Conservation (phyloP, 75 land plant genomes). For the Picea glauca region DNA sequence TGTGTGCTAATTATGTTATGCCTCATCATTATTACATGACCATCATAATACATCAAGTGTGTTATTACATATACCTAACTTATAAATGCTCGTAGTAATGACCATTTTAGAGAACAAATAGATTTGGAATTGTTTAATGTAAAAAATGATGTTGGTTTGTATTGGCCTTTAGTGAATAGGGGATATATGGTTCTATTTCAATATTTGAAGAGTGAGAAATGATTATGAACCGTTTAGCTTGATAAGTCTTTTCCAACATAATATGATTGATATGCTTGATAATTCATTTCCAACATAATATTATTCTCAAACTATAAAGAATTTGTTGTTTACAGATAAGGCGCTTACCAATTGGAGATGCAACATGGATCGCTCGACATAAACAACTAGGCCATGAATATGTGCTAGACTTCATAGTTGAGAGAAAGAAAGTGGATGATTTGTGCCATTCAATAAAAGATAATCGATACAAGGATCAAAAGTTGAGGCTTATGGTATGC, state of each 20-base stretch:
- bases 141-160: too few species aligned
- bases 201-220: too few species aligned
- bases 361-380: conserved; percentile 87
- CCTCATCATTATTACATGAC: too few species aligned
- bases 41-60: too few species aligned
- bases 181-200: too few species aligned
- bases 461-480: conserved; percentile 86
- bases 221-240: not conserved
- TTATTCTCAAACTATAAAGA: not conserved
- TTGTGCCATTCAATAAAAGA: conserved; percentile 81
- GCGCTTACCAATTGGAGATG: conserved; percentile 90
- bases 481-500: conserved; percentile 73
- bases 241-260: not conserved
- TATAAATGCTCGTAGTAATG: too few species aligned
- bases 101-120: too few species aligned
- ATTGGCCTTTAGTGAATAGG: too few species aligned
- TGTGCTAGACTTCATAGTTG: conserved; percentile 94
- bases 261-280: not conserved
- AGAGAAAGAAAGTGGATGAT: conserved; percentile 91
- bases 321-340: conserved; percentile 55
- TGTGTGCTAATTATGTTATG: too few species aligned
- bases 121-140: too few species aligned
- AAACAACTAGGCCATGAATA: conserved; percentile 52
- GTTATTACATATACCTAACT: too few species aligned
- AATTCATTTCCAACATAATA: not conserved